phyloP scores from a whole-genome alignment of 805 yeast genomes.

The Candida tammaniensis region DNA sequence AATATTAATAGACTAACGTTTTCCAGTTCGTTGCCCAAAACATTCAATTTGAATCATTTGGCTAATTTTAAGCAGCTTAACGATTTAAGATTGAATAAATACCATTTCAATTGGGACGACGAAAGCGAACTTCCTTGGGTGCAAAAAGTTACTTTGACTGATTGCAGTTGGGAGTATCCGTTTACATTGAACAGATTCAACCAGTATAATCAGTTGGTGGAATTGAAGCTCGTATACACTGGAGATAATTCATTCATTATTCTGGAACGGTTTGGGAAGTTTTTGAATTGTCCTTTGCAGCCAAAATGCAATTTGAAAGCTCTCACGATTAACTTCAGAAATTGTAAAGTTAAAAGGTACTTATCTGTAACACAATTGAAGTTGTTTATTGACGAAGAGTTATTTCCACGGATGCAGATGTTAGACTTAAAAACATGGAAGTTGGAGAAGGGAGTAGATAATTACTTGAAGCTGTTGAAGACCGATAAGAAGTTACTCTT shows the following conservation, averaged over 20 bases:
- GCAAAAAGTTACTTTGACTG: constrained; percentile 24
- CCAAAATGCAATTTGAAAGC: constrained; percentile 15
- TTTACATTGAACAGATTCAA: constrained; percentile 42
- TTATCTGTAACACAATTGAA: constrained; percentile 11
- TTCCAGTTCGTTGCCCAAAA: constrained; percentile 18
- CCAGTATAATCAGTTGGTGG: constrained; percentile 18
- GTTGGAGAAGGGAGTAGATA: no score
- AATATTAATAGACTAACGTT: constrained; percentile 13
- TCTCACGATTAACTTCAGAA: constrained; percentile 13
- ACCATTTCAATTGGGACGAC: constrained; percentile 41
- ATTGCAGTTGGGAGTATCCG: constrained; percentile 61
- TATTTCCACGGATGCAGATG: constrained; percentile 12
- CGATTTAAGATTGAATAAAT: constrained; percentile 35
- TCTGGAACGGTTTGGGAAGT: constrained; percentile 36
- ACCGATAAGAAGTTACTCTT: no score
- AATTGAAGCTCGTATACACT: constrained; percentile 23
- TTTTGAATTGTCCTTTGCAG: constrained; percentile 21
- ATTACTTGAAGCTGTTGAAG: no score
- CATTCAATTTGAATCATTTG: constrained; percentile 46
- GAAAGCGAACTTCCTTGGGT: not conserved
- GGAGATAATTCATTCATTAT: constrained; percentile 30
- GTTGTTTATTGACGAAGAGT: constrained; percentile 6
- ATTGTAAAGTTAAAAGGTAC: constrained; percentile 8
- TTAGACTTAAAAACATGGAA: constrained; percentile 16
- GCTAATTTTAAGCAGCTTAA: constrained; percentile 30